Evolutionary conservation across 176 grass and related monocot species (phyloP), one percentile per base, ranked within the genome.

Genomic region (Musa troglodytarum): DNA sequence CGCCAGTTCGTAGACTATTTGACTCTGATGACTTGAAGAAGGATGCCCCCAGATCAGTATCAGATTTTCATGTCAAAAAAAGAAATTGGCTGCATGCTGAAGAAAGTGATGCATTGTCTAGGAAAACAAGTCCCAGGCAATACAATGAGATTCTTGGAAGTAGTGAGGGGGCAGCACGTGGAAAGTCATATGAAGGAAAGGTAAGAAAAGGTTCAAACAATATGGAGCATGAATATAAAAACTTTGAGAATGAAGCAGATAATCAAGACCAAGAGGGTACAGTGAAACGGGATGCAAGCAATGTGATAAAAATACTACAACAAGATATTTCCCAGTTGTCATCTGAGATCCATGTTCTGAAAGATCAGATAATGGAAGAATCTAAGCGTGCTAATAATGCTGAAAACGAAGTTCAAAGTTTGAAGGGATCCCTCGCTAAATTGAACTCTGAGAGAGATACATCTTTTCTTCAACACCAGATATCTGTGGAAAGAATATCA

Each of bases 361-460:
- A 89, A 80, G 82, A 85, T 12, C 85, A 88, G 24, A 82, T 91
- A 71, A 80, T 77, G 8, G 88, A 80, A 82, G 94, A 88, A 86
- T 90, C 79, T 50, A 83, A 91, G 43, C 80, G 90, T 49, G 90
- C 88, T 68, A 86, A 89, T 77, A 89, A 91, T 84, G 88, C 88
- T 69, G 90, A 87, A 75, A 85, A 57, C 78, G 84, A 91, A 81
- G 71, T 87, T 75, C 82, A 84, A 80, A 85, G 29, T 43, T 82
- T 91, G 26, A 91, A 82, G 74, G 75, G 65, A 29, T 83, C 77
- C 1, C 55, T 91, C 28, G 59, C 78, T 67, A 75, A 84, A 54
- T 77, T 93, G 54, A 86, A 77, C 78, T 82, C 83, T 75, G 86
- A 81, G 73, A 93, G 87, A 74, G 88, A 89, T 64, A 53, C 77